Evolutionary conservation across 1,284 basidiomycete species (phyloP).

Genomic region (Microbotryum saponariae): DNA sequence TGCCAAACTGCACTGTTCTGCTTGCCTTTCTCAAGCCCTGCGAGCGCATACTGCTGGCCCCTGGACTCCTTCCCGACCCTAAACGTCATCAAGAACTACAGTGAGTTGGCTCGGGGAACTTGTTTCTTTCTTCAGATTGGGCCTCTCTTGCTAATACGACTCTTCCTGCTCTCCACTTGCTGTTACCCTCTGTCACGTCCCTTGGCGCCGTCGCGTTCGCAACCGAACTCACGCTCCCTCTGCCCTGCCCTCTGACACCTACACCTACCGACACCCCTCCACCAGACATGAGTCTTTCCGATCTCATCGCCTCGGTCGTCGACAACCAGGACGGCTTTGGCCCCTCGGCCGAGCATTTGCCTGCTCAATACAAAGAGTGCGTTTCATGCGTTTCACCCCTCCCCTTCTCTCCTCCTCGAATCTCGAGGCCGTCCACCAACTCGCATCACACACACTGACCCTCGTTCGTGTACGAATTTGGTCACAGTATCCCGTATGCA

Average conservation of each 20-base stretch:
- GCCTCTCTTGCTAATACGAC: too few species aligned
- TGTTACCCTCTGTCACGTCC: too few species aligned
- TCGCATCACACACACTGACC: not conserved
- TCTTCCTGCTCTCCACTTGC: too few species aligned
- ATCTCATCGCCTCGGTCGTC: slow-evolving; percentile 27
- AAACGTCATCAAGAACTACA: too few species aligned
- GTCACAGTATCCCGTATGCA: slow-evolving; percentile 71
- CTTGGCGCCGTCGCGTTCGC: too few species aligned
- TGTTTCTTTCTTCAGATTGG: too few species aligned
- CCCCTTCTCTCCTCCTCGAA: not conserved
- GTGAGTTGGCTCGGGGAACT: too few species aligned
- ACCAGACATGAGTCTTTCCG: slow-evolving; percentile 21
- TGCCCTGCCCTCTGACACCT: not conserved
- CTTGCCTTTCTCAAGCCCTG: too few species aligned
- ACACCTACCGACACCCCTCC: not conserved
- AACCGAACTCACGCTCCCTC: not conserved
- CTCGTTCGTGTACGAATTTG: not conserved
- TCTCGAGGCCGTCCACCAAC: not conserved
- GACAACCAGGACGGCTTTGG: slow-evolving; percentile 33
- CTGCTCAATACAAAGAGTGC: slow-evolving; percentile 33
- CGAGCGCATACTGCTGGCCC: too few species aligned
- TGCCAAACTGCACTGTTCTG: too few species aligned
- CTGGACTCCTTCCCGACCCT: too few species aligned
- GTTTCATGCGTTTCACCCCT: not conserved
- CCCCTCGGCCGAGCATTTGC: slow-evolving; percentile 32